Percentiles rank a stretch among this genome's conserved stretches.
These are phyloP conservation scores for Alternaria hordeiaustralica DNA, from an alignment of 2,329 filamentous ascomycete species.

Conservation along the genomic window DNA sequence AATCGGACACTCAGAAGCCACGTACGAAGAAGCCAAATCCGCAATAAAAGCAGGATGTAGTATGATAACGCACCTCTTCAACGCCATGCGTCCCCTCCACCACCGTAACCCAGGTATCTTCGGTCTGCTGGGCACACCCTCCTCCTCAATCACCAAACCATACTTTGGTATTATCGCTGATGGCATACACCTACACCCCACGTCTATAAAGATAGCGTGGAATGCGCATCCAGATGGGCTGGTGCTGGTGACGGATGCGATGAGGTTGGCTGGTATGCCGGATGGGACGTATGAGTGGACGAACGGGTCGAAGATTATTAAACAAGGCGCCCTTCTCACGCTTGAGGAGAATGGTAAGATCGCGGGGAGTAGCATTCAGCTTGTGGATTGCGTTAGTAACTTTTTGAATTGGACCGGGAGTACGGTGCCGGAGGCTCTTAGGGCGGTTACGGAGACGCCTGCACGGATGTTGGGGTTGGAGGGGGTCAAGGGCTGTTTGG, in stretches of 20 bases:
- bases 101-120: slow-evolving; percentile 92
- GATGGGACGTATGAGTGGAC: slow-evolving; percentile 88
- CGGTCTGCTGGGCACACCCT: slow-evolving; percentile 71
- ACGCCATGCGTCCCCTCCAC: slow-evolving; percentile 88
- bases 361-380: slow-evolving; percentile 66
- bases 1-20: slow-evolving; percentile 86
- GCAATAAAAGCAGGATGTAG: slow-evolving; percentile 75
- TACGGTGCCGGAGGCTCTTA: slow-evolving; percentile 70
- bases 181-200: slow-evolving; percentile 87
- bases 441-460: slow-evolving; percentile 77
- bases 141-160: slow-evolving; percentile 58
- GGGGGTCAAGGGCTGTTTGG: slow-evolving; percentile 67
- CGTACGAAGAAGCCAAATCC: slow-evolving; percentile 78
- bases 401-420: slow-evolving; percentile 77
- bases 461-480: slow-evolving; percentile 76
- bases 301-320: slow-evolving; percentile 71
- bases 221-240: slow-evolving; percentile 84
- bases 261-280: slow-evolving; percentile 82
- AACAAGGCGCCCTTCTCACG: slow-evolving; percentile 74
- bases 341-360: slow-evolving; percentile 74
- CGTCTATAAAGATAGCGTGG: slow-evolving; percentile 87
- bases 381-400: slow-evolving; percentile 85
- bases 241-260: slow-evolving; percentile 90
- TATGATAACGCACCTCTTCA: slow-evolving; percentile 95
- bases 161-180: slow-evolving; percentile 92